Base-by-base conservation (phyloP, 345 rosid species). In the Eucalyptus polyanthemos region DNA sequence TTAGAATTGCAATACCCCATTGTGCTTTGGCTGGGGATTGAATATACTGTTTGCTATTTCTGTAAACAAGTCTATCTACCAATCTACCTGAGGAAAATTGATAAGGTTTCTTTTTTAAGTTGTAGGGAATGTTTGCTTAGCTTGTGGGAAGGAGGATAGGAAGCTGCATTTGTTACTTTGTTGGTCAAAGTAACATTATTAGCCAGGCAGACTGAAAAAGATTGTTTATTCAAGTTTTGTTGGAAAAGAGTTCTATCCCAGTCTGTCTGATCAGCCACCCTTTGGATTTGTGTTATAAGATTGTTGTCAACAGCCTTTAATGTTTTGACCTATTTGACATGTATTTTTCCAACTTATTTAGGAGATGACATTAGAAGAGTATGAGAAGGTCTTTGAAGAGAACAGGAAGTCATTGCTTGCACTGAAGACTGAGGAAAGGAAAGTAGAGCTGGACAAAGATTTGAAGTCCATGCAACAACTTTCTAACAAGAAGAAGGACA, bases 301-400 rank as follows among this genome's bases (percentile, higher is more conserved):
- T 76, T 12, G 9, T 11, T 40, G 85, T 40, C 12, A 3, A 76
- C 27, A 21, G 29, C 85, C 85, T 21, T 76, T 40, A 11, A 76
- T 76, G 47, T 76, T 76, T 40, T 40, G 85, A 76, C 27, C 27
- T 11, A 40, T 21, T 76, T 40, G 47, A 76, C 85, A 21, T 21
- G 44, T 72, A 72, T 76, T 76, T 76, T 40, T 76, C 16, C 47
- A 40, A 76, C 15, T 21, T 76, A 22, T 76, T 76, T 92, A 98
- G 99, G 98, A 98, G 92, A 98, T 97, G 99, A 98, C 99, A 49
- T 88, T 97, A 89, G 99, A 96, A 90, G 99, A 98, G 94, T 98
- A 98, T 90, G 94, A 98, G 94, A 98, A 96, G 91, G 91, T 98
- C 50, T 96, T 85, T 40, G 98, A 96, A 91, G 99, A 97, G 93